Percentiles rank a stretch among this genome's conserved stretches.
phyloP scores from a whole-genome alignment of 768 basidiomycete species.

The Serpula lacrymans region DNA sequence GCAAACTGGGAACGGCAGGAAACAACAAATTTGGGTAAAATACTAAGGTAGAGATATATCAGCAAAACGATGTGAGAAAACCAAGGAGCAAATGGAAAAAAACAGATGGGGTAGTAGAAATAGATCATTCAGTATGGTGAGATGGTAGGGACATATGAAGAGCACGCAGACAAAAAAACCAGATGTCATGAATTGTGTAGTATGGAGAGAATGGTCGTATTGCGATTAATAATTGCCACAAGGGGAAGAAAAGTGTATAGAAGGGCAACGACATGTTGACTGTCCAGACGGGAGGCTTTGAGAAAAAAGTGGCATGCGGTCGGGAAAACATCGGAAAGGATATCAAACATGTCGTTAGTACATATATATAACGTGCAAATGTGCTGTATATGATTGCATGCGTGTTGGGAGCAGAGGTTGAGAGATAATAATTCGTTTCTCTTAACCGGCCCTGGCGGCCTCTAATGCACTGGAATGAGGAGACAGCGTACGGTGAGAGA shows the following conservation, averaged over 20 bases:
- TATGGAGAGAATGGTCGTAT: constrained; percentile 16
- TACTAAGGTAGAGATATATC: constrained; percentile 32
- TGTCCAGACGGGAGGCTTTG: constrained; percentile 10
- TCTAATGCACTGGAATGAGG: constrained; percentile 36
- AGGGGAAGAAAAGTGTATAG: constrained; percentile 23
- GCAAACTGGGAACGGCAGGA: too few relatives aligned
- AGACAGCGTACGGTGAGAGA: constrained; percentile 36
- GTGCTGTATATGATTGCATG: constrained; percentile 38
- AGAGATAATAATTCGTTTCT: constrained; percentile 35
- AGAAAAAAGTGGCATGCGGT: constrained; percentile 14
- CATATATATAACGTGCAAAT: constrained; percentile 39
- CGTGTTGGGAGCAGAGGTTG: constrained; percentile 36
- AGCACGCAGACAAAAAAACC: constrained; percentile 11
- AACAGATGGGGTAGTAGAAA: constrained; percentile 29
- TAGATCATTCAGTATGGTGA: constrained; percentile 17
- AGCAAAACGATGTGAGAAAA: constrained; percentile 25
- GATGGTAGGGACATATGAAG: constrained; percentile 15
- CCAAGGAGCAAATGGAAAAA: too few relatives aligned
- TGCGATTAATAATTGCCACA: constrained; percentile 29
- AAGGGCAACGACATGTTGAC: constrained; percentile 15
- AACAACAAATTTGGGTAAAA: constrained; percentile 18
- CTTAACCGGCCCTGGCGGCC: constrained; percentile 38
- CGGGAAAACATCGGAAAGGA: constrained; percentile 22
- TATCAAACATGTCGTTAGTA: constrained; percentile 35
- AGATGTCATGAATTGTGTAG: constrained; percentile 12